Base-by-base conservation (phyloP, 768 basidiomycete genomes). In the Floccularia luteovirens region DNA sequence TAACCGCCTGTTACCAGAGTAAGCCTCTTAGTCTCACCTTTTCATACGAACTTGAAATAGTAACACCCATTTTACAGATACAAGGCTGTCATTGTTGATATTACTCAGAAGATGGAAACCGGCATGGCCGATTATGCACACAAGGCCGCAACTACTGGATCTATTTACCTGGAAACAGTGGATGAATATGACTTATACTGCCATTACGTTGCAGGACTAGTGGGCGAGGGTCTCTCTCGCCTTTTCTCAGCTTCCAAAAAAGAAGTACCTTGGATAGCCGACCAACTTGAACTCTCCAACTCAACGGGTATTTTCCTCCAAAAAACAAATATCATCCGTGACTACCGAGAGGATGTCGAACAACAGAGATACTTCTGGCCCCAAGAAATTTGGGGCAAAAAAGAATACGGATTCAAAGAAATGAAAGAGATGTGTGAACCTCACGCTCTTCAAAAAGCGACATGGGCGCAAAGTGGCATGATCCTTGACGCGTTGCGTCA, bases 111-210 rank as follows among this genome's bases (percentile, higher is more conserved):
- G 64, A 98, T 98, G 94, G 81, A 81, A 41, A 70, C 63, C 3
- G 94, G 94, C 14, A 99, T 99, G 94, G 91, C 96, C 17, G 90
- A 94, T 60, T 98, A 85, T 54, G 82, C 90, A 1, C 88, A 89
- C 61, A 79, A 81, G 48, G 82, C 89, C 4, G 82, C 82, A 4
- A 64, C 81, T 4, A 77, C 78, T 0, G 80, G 79, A 37, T 65
- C 74, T 31, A 72, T 79, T 46, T 82, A 83, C 52, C 72, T 96
- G 40, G 74, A 78, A 32, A 79, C 83, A 4, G 62, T 91, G 39
- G 69, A 78, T 25, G 91, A 96, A 49, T 99, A 92, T 64, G 90
- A 97, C 58, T 74, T 99, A 11, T 99, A 99, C 62, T 99, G 94
- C 58, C 94, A 99, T 60, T 97, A 92, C 56, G 94, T 98, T 49